phyloP scores from a whole-genome alignment of 371 early-diverging fungal species.

The Chytridium lagenaria region DNA sequence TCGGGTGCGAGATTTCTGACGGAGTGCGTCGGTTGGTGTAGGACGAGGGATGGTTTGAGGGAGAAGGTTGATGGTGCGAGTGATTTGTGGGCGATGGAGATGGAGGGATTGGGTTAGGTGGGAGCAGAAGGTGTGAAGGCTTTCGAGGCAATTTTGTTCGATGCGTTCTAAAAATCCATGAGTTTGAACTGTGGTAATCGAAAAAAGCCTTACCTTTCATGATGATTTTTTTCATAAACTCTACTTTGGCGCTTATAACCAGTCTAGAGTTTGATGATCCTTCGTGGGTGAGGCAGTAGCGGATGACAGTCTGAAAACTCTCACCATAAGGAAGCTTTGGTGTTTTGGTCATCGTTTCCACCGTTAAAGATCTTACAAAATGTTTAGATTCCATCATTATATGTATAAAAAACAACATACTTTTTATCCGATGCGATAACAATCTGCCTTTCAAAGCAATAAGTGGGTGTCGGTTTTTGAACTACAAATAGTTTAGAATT shows the following conservation, averaged over 20 bases:
- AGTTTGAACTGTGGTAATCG: neutral
- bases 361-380: neutral
- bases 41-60: no score
- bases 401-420: neutral
- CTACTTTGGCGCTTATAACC: conserved; percentile 16
- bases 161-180: conserved; percentile 7
- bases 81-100: neutral
- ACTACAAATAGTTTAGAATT: neutral
- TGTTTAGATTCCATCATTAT: neutral
- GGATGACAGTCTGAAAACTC: conserved; percentile 6
- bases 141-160: neutral
- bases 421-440: conserved; percentile 1
- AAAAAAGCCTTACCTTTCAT: conserved; percentile 23
- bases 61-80: no score
- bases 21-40: neutral
- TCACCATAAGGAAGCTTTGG: conserved; percentile 36
- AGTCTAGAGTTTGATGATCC: conserved; percentile 14
- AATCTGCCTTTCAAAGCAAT: conserved; percentile 5
- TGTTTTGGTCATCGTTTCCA: conserved; percentile 23
- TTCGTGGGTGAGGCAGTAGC: conserved; percentile 28
- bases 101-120: neutral
- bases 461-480: neutral
- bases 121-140: neutral
- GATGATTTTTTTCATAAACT: conserved; percentile 28
- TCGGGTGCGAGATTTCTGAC: no score